Conservation (phyloP, 169 alveolate genomes). For the Eimeria tenella region DNA sequence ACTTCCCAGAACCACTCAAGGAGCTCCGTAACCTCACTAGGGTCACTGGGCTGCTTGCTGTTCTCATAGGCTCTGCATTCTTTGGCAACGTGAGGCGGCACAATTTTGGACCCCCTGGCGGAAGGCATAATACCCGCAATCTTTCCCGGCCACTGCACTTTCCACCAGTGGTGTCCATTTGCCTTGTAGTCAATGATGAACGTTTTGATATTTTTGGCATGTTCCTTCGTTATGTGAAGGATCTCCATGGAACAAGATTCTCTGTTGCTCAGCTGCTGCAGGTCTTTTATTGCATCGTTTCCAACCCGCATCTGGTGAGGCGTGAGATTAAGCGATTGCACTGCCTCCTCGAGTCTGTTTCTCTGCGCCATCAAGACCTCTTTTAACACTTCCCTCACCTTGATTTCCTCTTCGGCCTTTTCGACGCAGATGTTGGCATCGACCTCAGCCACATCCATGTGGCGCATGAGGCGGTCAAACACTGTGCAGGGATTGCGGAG, state of each 20-base stretch:
- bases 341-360: background rate
- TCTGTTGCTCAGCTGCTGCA: background rate
- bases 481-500: background rate
- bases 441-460: background rate
- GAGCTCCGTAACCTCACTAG: background rate
- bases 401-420: background rate
- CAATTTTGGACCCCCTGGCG: background rate
- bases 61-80: background rate
- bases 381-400: background rate
- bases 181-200: background rate
- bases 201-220: background rate
- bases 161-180: slow-evolving; percentile 3
- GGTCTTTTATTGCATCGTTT: background rate
- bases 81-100: slow-evolving; percentile 4
- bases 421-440: background rate
- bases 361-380: background rate
- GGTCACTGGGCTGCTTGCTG: background rate
- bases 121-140: background rate
- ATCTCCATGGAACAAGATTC: slow-evolving; percentile 24
- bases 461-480: background rate
- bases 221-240: background rate
- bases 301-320: no score
- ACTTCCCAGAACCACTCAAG: slow-evolving; percentile 41
- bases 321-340: background rate
- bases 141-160: slow-evolving; percentile 23